Percentiles rank a stretch among this genome's conserved stretches.
Evolutionary conservation across 2,329 filamentous ascomycete species (phyloP).

Genomic region (Clarireedia homoeocarpa): DNA sequence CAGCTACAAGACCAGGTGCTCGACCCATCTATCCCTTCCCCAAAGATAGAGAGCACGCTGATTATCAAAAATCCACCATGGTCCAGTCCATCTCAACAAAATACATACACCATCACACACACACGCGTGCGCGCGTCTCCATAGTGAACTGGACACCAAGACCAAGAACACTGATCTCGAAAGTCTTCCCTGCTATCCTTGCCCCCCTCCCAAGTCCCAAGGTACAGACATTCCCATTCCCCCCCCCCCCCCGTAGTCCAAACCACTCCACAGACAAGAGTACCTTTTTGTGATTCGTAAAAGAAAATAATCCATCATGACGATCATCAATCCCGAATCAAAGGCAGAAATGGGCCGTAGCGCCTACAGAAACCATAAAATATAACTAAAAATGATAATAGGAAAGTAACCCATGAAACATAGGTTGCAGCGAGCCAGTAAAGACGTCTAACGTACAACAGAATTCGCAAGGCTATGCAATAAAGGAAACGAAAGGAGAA

Average conservation of each 20-base stretch:
- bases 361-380: conserved; percentile 5
- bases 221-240: conserved; percentile 5
- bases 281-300: conserved; percentile 4
- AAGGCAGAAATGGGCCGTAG: conserved; percentile 3
- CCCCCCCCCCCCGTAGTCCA: not conserved
- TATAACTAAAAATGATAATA: not conserved
- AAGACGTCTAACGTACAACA: conserved; percentile 3
- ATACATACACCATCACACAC: not conserved
- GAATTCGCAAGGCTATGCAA: conserved; percentile 25
- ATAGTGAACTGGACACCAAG: not conserved
- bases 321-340: conserved; percentile 8
- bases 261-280: conserved; percentile 1
- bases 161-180: not conserved
- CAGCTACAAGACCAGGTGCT: not conserved
- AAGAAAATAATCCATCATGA: conserved; percentile 8
- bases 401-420: not conserved
- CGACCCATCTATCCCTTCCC: not conserved
- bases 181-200: not conserved
- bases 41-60: conserved; percentile 3
- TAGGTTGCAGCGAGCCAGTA: conserved; percentile 1
- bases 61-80: not conserved
- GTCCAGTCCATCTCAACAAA: not conserved
- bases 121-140: not conserved
- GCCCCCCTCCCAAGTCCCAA: not conserved
- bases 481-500: conserved; percentile 9